These are phyloP conservation scores for Paraleonurus japonicus DNA, from an alignment of 257 asterid genomes.

Conservation along the genomic window DNA sequence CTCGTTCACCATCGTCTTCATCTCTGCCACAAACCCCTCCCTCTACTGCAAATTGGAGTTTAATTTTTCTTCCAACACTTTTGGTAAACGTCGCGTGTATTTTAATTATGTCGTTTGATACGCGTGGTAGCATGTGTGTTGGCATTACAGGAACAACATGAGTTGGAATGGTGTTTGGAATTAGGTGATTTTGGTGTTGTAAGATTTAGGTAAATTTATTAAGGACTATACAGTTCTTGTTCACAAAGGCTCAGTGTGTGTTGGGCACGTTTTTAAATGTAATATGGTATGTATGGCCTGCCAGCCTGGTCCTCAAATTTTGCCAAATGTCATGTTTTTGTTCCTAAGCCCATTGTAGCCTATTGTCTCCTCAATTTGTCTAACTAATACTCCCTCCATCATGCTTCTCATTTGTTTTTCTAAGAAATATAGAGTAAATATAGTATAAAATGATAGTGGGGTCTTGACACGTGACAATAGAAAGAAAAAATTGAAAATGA, in stretches of 20 bases:
- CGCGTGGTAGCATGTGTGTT: not conserved
- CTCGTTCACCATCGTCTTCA: not conserved
- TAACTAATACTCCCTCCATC: no score
- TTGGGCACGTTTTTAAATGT: not conserved
- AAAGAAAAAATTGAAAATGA: no score
- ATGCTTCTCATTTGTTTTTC: no score
- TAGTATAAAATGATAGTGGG: no score
- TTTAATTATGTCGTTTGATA: not conserved
- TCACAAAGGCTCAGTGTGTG: slow-evolving; percentile 15
- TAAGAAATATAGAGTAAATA: no score
- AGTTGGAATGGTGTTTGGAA: not conserved
- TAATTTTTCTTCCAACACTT: not conserved
- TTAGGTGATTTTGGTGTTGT: not conserved
- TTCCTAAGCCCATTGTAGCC: not conserved
- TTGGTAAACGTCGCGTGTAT: not conserved
- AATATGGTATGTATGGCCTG: not conserved
- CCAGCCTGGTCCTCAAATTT: not conserved
- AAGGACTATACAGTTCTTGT: slow-evolving; percentile 3
- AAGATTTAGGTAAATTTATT: not conserved
- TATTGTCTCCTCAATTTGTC: no score
- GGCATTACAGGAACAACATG: not conserved
- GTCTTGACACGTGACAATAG: no score
- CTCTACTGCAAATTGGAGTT: not conserved
- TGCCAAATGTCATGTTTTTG: not conserved
- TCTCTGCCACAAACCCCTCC: not conserved